phyloP scores from a whole-genome alignment of 306 rosid genomes.

The Trifolium repens region DNA sequence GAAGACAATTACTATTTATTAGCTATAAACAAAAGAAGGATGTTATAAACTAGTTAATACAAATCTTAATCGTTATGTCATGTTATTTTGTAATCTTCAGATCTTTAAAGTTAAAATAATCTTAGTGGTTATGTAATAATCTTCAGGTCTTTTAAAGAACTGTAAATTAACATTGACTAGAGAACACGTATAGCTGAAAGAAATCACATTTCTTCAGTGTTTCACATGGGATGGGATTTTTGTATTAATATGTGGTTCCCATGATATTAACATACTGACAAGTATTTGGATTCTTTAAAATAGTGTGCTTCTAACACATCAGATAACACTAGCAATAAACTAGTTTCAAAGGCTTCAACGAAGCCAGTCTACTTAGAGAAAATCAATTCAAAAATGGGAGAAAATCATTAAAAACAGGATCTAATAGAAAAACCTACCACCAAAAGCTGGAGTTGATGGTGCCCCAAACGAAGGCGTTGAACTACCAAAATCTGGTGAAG shows the following conservation, averaged over 20 bases:
- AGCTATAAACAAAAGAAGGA: constrained; percentile 10
- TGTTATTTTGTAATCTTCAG: neutral
- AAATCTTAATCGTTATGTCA: neutral
- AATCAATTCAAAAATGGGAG: neutral
- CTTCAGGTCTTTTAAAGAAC: neutral
- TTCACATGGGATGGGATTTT: constrained; percentile 11
- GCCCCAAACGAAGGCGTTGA: neutral
- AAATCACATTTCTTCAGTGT: constrained; percentile 5
- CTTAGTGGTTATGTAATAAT: too few species aligned
- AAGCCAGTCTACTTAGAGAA: constrained; percentile 1
- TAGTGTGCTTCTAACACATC: constrained; percentile 11
- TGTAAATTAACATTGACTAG: constrained; percentile 9
- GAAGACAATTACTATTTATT: neutral
- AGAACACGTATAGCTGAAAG: constrained; percentile 14
- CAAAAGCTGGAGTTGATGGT: neutral
- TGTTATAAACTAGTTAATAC: neutral
- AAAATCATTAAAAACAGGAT: too few species aligned
- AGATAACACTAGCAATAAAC: constrained; percentile 8
- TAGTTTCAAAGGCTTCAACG: constrained; percentile 10
- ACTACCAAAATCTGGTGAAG: neutral
- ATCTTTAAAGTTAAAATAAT: too few species aligned
- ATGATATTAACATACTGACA: constrained; percentile 9
- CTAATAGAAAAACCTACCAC: neutral
- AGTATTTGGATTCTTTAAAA: constrained; percentile 6
- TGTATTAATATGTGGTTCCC: constrained; percentile 9